A percentile compares a stretch with the other conserved stretches of the same genome.
Evolutionary conservation across 768 basidiomycete species (phyloP).

Genomic region (Hortiboletus campestris): DNA sequence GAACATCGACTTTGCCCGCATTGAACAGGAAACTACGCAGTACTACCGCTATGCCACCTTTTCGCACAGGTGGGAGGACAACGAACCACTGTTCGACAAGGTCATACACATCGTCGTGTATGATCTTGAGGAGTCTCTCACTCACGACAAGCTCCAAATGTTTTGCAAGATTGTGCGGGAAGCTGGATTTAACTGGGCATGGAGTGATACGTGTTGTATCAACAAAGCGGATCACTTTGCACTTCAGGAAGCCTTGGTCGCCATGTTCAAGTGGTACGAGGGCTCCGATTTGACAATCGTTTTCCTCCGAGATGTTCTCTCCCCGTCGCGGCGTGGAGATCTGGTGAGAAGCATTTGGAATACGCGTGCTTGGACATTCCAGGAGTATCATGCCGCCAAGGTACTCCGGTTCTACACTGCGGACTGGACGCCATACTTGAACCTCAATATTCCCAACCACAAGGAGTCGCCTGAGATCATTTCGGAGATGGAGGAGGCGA

Average conservation of each 20-base stretch:
- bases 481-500: conserved; percentile 6
- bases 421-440: conserved; percentile 1
- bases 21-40: background rate
- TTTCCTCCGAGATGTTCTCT: background rate
- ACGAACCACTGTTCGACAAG: conserved; percentile 7
- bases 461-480: conserved; percentile 3
- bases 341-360: conserved; percentile 1
- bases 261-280: conserved; percentile 10
- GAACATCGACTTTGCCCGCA: background rate
- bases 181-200: conserved; percentile 5
- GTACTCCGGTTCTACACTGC: background rate
- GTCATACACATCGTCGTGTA: conserved; percentile 3
- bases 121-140: conserved; percentile 5
- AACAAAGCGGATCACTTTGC: conserved; percentile 2
- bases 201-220: conserved; percentile 16
- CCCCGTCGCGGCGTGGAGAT: background rate
- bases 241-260: conserved; percentile 2
- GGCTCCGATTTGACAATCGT: conserved; percentile 3
- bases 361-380: conserved; percentile 2
- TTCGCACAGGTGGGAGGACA: conserved; percentile 12
- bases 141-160: conserved; percentile 1
- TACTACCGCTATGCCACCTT: conserved; percentile 12
- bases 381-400: conserved; percentile 7
- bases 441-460: conserved; percentile 1
- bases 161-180: conserved; percentile 7